Base-by-base conservation (phyloP, 1,139 yeast species). In the Sugiyamaella xylanicola region DNA sequence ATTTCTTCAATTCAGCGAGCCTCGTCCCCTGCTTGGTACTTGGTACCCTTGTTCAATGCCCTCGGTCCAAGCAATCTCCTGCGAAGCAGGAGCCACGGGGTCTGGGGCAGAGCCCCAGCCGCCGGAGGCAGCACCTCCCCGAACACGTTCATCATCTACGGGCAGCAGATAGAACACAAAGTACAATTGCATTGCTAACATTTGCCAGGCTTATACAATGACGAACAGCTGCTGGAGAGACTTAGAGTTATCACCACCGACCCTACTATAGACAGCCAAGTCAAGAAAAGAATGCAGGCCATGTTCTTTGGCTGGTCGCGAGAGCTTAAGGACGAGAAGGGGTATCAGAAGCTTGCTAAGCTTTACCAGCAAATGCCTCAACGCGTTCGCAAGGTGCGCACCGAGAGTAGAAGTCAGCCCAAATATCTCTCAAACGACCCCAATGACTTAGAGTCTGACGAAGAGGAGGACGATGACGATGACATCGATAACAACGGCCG, bases 141-240 rank as follows among this genome's bases (percentile, higher is more conserved):
- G n/a, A n/a, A n/a, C n/a, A n/a, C 32, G 32, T 25, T 11, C 11
- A 5, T 25, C 32, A 25, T 11, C 32, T 25, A 5, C 32, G 9
- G 32, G 32, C 9, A 25, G 32, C 11, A 11, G 11, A 5, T 5
- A 25, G 5, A 5, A 25, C 32, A 11, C 5, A 25, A 11, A 11
- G 32, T 11, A 5, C 5, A 11, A 25, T 11, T 7, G 9, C 5
- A 11, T 8, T 8, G 4, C 37, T 32, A 32, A 32, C 37, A 32
- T 4, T 8, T 11, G 16, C 7, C 46, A 50, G 61, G 74, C 1
- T 67, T 90, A 51, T 91, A 89, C 63, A 79, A 84, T 57, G 97
- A 92, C 69, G 82, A 81, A 47, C 85, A 83, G 69, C 75, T 92
- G 46, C 71, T 86, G 47, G 92, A 87, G 48, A 80, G 91, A 37